Conservation (phyloP, 1,284 basidiomycete genomes). For the Xanthoconium separans region DNA sequence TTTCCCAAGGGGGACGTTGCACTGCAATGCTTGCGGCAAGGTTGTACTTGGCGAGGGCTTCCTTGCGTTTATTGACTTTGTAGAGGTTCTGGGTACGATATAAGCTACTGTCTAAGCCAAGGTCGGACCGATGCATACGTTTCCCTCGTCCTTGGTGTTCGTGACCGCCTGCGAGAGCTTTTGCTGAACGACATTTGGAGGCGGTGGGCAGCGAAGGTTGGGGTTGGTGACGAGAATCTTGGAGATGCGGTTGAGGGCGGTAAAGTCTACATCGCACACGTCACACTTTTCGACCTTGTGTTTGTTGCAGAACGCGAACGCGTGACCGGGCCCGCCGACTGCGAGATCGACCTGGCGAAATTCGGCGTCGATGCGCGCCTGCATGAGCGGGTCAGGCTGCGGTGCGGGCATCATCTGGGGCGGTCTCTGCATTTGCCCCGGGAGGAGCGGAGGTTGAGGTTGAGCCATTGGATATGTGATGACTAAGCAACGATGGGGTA, state of each 20-base stretch:
- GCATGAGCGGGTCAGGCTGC: slow-evolving; percentile 64
- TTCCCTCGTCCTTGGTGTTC: slow-evolving; percentile 86
- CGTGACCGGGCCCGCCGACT: slow-evolving; percentile 51
- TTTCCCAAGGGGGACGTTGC: slow-evolving; percentile 90
- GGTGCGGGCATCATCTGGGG: slow-evolving; percentile 41
- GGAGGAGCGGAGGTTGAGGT: slow-evolving; percentile 13
- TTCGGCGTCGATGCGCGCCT: slow-evolving; percentile 72
- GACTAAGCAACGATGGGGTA: slow-evolving; percentile 1
- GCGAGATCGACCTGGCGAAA: slow-evolving; percentile 60
- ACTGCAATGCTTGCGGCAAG: slow-evolving; percentile 81
- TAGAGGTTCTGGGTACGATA: slow-evolving; percentile 59
- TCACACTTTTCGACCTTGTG: slow-evolving; percentile 73
- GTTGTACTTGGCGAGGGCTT: slow-evolving; percentile 83
- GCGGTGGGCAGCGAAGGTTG: slow-evolving; percentile 76
- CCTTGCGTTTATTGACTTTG: slow-evolving; percentile 70
- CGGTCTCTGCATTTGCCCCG: slow-evolving; percentile 30
- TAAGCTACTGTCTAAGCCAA: slow-evolving; percentile 4
- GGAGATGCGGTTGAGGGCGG: slow-evolving; percentile 69
- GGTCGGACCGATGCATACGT: slow-evolving; percentile 49
- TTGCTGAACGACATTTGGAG: slow-evolving; percentile 73
- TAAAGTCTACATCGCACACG: slow-evolving; percentile 70
- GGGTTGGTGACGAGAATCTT: slow-evolving; percentile 70
- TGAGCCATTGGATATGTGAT: slow-evolving; percentile 30
- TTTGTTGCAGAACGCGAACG: slow-evolving; percentile 53
- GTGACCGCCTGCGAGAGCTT: slow-evolving; percentile 74